Percentiles rank a stretch among this genome's conserved stretches.
phyloP scores from a whole-genome alignment of 257 asterid genomes.

The Euphrasia confusa region DNA sequence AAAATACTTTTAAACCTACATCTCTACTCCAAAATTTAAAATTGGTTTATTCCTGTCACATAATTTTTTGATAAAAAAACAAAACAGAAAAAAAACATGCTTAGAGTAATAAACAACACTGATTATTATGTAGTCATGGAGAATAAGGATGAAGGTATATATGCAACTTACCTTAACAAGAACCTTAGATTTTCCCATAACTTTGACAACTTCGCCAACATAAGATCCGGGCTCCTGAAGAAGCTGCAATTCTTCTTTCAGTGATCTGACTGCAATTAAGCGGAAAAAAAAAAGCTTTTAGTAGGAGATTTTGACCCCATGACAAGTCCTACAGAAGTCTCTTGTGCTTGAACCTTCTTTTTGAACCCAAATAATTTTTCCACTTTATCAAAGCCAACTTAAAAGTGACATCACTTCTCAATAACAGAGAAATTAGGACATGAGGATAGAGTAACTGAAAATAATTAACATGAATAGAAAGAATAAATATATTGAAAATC shows the following conservation, averaged over 20 bases:
- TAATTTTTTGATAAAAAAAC: too few relatives aligned
- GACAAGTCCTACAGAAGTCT: neutral
- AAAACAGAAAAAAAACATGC: too few relatives aligned
- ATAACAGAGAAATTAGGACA: neutral
- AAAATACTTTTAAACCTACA: too few relatives aligned
- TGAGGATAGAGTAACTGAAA: neutral
- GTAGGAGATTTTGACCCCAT: conserved; percentile 3
- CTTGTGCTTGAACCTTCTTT: neutral
- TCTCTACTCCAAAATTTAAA: too few relatives aligned
- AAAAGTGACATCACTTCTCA: neutral
- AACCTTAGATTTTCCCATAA: conserved; percentile 95
- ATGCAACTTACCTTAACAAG: conserved; percentile 68
- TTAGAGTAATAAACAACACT: neutral
- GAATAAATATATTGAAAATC: neutral
- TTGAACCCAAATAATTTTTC: neutral
- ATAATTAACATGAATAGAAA: neutral
- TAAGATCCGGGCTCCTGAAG: conserved; percentile 98
- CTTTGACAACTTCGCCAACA: conserved; percentile 96
- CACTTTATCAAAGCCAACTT: neutral
- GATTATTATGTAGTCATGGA: neutral
- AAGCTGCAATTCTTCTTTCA: conserved; percentile 88
- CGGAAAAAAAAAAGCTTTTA: neutral
- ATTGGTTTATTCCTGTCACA: too few relatives aligned
- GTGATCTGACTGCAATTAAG: conserved; percentile 53
- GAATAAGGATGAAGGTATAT: neutral